Evolutionary conservation across 2,329 filamentous ascomycete genomes (phyloP), one percentile per base, ranked within the genome.

Genomic region (Clonostachys rhizophaga): DNA sequence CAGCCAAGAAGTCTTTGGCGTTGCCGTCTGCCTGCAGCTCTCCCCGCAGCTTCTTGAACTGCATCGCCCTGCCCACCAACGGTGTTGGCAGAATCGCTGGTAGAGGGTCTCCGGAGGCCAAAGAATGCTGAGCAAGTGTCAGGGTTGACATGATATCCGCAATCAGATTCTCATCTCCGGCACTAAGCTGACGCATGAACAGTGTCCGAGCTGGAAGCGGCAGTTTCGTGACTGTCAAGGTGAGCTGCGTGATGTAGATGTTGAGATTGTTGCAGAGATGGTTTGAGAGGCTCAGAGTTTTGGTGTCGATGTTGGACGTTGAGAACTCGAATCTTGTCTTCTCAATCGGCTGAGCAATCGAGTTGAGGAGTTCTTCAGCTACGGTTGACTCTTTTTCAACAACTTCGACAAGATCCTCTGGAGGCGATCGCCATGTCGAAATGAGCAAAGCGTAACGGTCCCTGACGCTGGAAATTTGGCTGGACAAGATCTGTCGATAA

Each of bases 91-190:
- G 52, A 3, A 73, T 59, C 45, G 74, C 70, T 0, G 75, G 75
- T 1, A 76, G 53, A 1, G 75, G 64, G n/a, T 68, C 66, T 0
- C 71, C 74, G 0, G 71, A 76, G 16, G 69, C 66, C 13, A 79
- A 55, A 2, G 71, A 60, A 43, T 76, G 72, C 42, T 75, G 71
- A 8, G 74, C 55, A 4, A 77, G 64, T 2, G 59, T 61, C 1
- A 78, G 54, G 3, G 77, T 71, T 1, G 71, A 70, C 75, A 78
- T 79, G 44, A 75, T 52, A 24, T 76, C 74, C 5, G 69, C 72
- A 10, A 78, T 69, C 14, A 60, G 60, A 2, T 61, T 58, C 12
- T 75, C 66, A 24, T 74, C 68, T 0, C 61, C 60, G 1, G 60
- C 55, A 1, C 52, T 59, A 0, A 63, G 58, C 1, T 78, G 60